Base-by-base conservation (phyloP, 2,329 filamentous ascomycete genomes). In the Leptographium flavum region DNA sequence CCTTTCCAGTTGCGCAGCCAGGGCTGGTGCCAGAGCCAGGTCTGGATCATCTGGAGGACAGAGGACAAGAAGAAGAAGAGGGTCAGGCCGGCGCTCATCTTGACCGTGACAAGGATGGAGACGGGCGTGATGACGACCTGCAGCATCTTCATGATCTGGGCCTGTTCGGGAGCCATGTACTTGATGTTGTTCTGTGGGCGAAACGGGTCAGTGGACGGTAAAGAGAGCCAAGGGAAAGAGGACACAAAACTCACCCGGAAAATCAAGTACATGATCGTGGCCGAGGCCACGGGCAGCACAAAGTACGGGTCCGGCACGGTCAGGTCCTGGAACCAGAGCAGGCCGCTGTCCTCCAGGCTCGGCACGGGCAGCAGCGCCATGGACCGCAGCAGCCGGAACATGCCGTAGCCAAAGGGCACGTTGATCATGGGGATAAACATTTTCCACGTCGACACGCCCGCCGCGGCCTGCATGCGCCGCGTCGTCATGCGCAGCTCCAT, bases 291-390 rank as follows among this genome's bases (percentile, higher is more conserved):
- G 2, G 92, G 92, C 28, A 96, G 65, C 35, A 92, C 60, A 54
- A 76, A 90, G 55, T 71, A 81, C 0, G 92, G 90, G 61, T 98
- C 92, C 2, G 74, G 61, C 21, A 78, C 58, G 0, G 86, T 81
- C 50, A 98, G 63, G 60, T 96, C 83, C 2, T 67, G 63, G 53
- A 96, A 74, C 92, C 92, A 98, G 35, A 79, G 63, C 31, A 79
- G 63, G 3, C 84, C 81, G 28, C 83, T 84, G 1, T 64, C 66
- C 54, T 84, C 74, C 52, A 96, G 61, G 1, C 77, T 81, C 0
- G 90, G 90, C 5, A 95, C 86, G 4, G 90, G 90, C 40, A 96
- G 65, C 21, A 69, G 61, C 1, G 76, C 63, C 83, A 94, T 93
- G 53, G 72, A 79, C 44, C 76, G 73, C 51, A 93, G 61, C 39